Conservation (phyloP, 2,329 filamentous ascomycete species). For the Zymoseptoria pseudotritici region DNA sequence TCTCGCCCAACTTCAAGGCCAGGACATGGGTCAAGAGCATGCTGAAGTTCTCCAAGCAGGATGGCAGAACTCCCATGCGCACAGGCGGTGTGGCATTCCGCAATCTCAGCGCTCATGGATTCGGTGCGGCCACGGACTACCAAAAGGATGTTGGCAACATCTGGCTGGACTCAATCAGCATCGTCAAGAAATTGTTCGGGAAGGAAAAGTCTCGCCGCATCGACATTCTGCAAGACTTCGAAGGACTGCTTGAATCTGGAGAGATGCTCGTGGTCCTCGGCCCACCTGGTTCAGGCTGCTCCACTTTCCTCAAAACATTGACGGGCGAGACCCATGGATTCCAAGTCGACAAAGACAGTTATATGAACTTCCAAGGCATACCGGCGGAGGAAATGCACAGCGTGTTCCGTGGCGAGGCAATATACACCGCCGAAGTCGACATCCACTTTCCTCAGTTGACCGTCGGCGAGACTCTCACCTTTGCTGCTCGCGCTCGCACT, state of each 20-base stretch:
- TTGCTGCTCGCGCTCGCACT: slow-evolving; percentile 64
- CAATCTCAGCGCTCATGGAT: slow-evolving; percentile 43
- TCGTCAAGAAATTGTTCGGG: slow-evolving; percentile 30
- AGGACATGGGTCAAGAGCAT: slow-evolving; percentile 44
- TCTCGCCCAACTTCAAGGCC: slow-evolving; percentile 41
- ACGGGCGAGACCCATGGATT: slow-evolving; percentile 78
- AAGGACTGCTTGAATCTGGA: slow-evolving; percentile 60
- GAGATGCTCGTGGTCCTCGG: slow-evolving; percentile 72
- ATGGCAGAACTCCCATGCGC: slow-evolving; percentile 36
- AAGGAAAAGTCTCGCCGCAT: slow-evolving; percentile 27
- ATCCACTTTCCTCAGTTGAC: slow-evolving; percentile 71
- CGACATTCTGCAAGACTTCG: slow-evolving; percentile 61
- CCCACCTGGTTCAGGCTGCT: slow-evolving; percentile 63
- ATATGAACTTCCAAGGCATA: slow-evolving; percentile 78
- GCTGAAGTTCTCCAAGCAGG: slow-evolving; percentile 39
- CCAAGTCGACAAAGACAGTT: slow-evolving; percentile 59
- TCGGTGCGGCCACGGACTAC: slow-evolving; percentile 43
- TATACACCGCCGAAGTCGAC: slow-evolving; percentile 80
- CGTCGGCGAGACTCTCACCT: slow-evolving; percentile 71
- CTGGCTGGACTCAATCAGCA: slow-evolving; percentile 34
- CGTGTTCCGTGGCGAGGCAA: slow-evolving; percentile 73
- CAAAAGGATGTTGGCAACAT: slow-evolving; percentile 46
- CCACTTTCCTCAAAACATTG: slow-evolving; percentile 77
- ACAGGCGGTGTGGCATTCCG: slow-evolving; percentile 42
- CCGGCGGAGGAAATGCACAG: slow-evolving; percentile 67